Percentiles rank a stretch among this genome's conserved stretches.
Conservation (phyloP, 2,329 filamentous ascomycete genomes). For the Cladosporium velox region DNA sequence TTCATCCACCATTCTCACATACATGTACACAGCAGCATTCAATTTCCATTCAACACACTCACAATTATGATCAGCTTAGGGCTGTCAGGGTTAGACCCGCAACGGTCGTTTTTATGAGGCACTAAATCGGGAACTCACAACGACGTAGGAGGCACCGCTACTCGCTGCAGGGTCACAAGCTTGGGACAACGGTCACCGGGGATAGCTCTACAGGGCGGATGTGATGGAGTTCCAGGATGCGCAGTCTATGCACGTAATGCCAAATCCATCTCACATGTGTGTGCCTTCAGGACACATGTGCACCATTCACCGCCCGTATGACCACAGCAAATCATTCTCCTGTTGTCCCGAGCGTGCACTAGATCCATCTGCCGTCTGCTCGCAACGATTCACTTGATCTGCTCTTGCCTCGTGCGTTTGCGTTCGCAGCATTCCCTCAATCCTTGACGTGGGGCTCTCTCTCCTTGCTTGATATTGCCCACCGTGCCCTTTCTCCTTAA, state of each 20-base stretch:
- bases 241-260: neutral
- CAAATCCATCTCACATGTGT: neutral
- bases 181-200: neutral
- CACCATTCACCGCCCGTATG: neutral
- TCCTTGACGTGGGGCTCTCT: slow-evolving; percentile 14
- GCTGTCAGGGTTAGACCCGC: neutral
- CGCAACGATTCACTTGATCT: slow-evolving; percentile 1
- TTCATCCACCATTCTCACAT: neutral
- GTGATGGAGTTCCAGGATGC: neutral
- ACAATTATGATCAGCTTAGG: neutral
- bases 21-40: neutral
- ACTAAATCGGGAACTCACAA: neutral
- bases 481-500: slow-evolving; percentile 19
- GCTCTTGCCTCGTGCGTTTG: slow-evolving; percentile 16
- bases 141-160: neutral
- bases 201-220: slow-evolving; percentile 4
- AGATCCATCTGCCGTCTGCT: slow-evolving; percentile 4
- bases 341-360: neutral
- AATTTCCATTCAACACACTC: no score
- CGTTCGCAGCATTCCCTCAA: slow-evolving; percentile 14
- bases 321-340: neutral
- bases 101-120: neutral
- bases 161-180: slow-evolving; percentile 7
- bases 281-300: neutral
- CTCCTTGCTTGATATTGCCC: slow-evolving; percentile 21